phyloP scores from a whole-genome alignment of 192 early-diverging fungal genomes.

The Coemansia sp. region DNA sequence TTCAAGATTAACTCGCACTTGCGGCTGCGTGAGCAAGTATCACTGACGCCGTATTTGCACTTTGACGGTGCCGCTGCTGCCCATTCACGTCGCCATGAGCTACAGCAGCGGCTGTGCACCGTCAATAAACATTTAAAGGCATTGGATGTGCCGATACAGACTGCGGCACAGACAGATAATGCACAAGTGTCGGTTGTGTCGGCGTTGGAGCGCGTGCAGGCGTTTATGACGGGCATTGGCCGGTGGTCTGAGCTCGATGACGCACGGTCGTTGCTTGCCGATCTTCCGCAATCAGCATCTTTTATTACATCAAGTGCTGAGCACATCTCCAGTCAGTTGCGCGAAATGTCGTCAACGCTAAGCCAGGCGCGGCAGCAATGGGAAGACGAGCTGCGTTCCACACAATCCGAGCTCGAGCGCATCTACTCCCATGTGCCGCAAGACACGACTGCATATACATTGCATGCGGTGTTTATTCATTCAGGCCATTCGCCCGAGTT shows the following conservation, averaged over 20 bases:
- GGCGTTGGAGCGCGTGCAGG: conserved; percentile 29
- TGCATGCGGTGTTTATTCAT: conserved; percentile 81
- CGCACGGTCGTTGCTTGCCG: conserved; percentile 17
- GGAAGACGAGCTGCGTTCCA: conserved; percentile 9
- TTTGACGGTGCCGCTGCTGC: conserved; percentile 11
- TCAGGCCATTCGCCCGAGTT: conserved; percentile 62
- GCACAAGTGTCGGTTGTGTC: conserved; percentile 20
- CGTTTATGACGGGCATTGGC: conserved; percentile 27
- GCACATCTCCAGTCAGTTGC: conserved; percentile 6
- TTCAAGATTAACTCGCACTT: conserved; percentile 75
- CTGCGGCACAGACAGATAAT: neutral
- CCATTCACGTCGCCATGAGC: neutral
- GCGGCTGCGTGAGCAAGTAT: conserved; percentile 61
- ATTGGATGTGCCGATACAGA: conserved; percentile 20
- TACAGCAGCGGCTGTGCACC: conserved; percentile 6
- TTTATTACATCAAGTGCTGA: conserved; percentile 4
- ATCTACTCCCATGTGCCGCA: conserved; percentile 20
- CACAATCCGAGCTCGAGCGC: conserved; percentile 8
- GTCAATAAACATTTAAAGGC: conserved; percentile 8
- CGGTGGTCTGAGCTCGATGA: conserved; percentile 25
- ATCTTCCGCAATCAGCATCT: conserved; percentile 7
- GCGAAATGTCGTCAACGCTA: conserved; percentile 8
- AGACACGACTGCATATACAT: conserved; percentile 53
- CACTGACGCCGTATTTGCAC: conserved; percentile 58
- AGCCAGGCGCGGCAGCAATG: conserved; percentile 11